Evolutionary conservation across 2,329 filamentous ascomycete species (phyloP).

Genomic region (Hypoxylon sp.): DNA sequence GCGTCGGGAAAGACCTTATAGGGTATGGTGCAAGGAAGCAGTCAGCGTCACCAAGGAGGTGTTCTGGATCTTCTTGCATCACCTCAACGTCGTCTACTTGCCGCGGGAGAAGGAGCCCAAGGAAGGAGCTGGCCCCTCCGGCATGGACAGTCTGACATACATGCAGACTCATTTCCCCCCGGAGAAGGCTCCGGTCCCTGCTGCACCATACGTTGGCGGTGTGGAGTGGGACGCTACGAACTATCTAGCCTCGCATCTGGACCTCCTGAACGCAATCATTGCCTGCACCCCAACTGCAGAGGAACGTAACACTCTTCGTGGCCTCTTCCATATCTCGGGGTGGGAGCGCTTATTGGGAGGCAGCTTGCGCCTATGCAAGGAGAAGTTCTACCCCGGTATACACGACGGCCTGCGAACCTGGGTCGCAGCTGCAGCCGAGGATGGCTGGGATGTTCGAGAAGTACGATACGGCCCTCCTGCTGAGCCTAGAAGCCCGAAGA

Average conservation of each 20-base stretch:
- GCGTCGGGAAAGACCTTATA: conserved; percentile 87
- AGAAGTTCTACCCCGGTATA: conserved; percentile 95
- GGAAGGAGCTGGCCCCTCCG: conserved; percentile 52
- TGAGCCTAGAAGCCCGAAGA: conserved; percentile 60
- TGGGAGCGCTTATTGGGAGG: conserved; percentile 92
- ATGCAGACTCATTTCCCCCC: conserved; percentile 83
- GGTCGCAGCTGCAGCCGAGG: conserved; percentile 87
- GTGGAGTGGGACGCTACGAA: conserved; percentile 99
- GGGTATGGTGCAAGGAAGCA: conserved; percentile 93
- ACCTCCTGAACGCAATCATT: conserved; percentile 90
- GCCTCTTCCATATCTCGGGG: conserved; percentile 82
- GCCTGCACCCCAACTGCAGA: conserved; percentile 78
- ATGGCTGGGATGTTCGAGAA: conserved; percentile 86
- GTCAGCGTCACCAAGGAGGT: conserved; percentile 96
- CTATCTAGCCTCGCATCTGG: conserved; percentile 91
- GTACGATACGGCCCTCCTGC: conserved; percentile 79
- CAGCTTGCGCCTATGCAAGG: conserved; percentile 90
- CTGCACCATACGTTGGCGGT: conserved; percentile 94
- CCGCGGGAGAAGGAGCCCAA: conserved; percentile 60
- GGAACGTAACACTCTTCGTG: conserved; percentile 83
- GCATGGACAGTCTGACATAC: conserved; percentile 66
- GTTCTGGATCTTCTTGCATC: conserved; percentile 98
- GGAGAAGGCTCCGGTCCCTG: conserved; percentile 88
- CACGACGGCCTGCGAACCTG: conserved; percentile 91
- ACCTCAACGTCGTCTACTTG: conserved; percentile 85